phyloP scores from a whole-genome alignment of 148 eudicot genomes.

The Rhododendron kiyosumense region DNA sequence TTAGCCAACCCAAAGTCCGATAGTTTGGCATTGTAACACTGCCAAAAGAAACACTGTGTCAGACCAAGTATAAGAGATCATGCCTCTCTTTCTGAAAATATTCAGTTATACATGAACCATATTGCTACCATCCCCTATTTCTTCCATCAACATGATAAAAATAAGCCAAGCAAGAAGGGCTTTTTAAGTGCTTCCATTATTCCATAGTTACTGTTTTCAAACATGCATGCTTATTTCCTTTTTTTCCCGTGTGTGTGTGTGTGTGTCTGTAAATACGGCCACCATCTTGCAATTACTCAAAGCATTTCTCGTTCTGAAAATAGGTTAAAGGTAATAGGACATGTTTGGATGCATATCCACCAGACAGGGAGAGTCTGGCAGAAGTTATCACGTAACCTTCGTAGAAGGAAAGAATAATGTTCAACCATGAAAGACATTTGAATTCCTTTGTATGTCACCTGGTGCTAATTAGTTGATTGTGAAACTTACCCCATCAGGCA shows the following conservation, averaged over 20 bases:
- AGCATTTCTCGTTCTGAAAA: neutral
- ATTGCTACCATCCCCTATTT: neutral
- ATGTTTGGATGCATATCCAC: neutral
- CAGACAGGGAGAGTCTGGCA: neutral
- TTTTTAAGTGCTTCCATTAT: neutral
- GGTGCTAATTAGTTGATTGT: neutral
- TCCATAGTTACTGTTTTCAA: neutral
- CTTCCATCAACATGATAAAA: neutral
- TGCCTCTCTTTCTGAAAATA: neutral
- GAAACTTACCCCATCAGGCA: slow-evolving; percentile 65
- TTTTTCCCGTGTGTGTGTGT: neutral
- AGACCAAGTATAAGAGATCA: neutral
- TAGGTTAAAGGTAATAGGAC: neutral
- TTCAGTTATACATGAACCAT: neutral
- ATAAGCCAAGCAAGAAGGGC: neutral
- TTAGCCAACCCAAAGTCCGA: slow-evolving; percentile 82
- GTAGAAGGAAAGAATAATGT: neutral
- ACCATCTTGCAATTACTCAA: neutral
- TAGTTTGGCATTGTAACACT: slow-evolving; percentile 67
- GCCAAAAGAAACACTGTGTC: slow-evolving; percentile 7
- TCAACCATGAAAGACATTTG: slow-evolving; percentile 2
- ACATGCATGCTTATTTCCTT: neutral
- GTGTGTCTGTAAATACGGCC: neutral
- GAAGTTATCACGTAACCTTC: neutral
- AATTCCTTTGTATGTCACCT: neutral